Evolutionary conservation across 805 yeast species (phyloP).

Genomic region (Ogataea salicorniae): DNA sequence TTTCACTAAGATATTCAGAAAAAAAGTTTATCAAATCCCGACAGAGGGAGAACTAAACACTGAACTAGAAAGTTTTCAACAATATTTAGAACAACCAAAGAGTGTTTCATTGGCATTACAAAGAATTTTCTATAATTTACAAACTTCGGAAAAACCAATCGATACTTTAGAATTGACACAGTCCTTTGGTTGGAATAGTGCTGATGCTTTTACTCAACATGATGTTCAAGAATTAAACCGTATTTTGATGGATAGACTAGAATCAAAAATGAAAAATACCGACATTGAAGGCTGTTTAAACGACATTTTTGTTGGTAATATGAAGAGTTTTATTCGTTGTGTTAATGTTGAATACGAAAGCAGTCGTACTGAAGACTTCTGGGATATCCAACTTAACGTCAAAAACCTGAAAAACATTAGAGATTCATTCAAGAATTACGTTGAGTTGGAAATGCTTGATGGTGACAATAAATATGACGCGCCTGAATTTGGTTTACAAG

Average conservation of each 20-base stretch:
- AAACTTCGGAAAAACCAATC: constrained; percentile 67
- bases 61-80: constrained; percentile 27
- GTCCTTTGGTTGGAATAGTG: constrained; percentile 95
- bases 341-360: constrained; percentile 91
- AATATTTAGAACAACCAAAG: constrained; percentile 30
- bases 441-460: constrained; percentile 80
- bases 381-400: constrained; percentile 97
- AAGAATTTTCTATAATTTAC: constrained; percentile 75
- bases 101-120: constrained; percentile 84
- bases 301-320: constrained; percentile 89
- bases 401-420: constrained; percentile 68
- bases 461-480: constrained; percentile 98
- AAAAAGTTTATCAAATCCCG: constrained; percentile 85
- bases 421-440: constrained; percentile 78
- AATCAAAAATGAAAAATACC: constrained; percentile 86
- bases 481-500: constrained; percentile 83
- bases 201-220: constrained; percentile 95
- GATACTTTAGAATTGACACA: constrained; percentile 83
- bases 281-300: constrained; percentile 68
- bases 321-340: constrained; percentile 93
- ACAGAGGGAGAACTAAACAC: constrained; percentile 49
- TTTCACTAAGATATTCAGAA: constrained; percentile 77
- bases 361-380: constrained; percentile 86
- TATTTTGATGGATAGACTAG: constrained; percentile 90
- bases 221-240: constrained; percentile 97